Evolutionary conservation across 2,329 filamentous ascomycete genomes (phyloP).

Genomic region (Pseudogymnoascus sp.): DNA sequence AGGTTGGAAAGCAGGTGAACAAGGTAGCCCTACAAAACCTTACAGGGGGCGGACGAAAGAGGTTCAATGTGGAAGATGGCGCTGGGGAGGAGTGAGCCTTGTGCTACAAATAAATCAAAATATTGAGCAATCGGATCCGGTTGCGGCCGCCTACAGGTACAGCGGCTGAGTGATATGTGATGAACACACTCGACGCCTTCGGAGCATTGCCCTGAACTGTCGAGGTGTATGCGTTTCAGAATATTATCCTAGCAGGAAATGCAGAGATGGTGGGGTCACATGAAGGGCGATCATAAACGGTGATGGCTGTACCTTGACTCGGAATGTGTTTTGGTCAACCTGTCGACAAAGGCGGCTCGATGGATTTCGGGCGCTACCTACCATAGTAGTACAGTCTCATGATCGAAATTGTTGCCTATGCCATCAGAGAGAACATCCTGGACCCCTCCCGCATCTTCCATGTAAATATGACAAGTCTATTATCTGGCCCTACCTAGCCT

Average conservation of each 20-base stretch:
- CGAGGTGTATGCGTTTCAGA: neutral
- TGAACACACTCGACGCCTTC: neutral
- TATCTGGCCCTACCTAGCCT: neutral
- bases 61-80: constrained; percentile 75
- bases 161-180: neutral
- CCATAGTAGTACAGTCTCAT: neutral
- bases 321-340: neutral
- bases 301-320: neutral
- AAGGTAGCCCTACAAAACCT: constrained; percentile 86
- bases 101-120: neutral
- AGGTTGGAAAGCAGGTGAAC: constrained; percentile 82
- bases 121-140: constrained; percentile 6
- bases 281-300: neutral
- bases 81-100: constrained; percentile 40
- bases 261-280: neutral
- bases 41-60: constrained; percentile 73
- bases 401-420: neutral
- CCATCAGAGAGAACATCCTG: neutral
- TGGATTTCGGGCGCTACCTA: neutral
- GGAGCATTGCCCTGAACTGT: neutral
- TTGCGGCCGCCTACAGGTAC: neutral
- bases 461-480: constrained; percentile 2
- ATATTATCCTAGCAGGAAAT: neutral
- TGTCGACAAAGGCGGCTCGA: neutral
- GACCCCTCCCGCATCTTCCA: neutral